Conservation (phyloP, 371 early-diverging fungal species). For the Capillidium rhysosporum region DNA sequence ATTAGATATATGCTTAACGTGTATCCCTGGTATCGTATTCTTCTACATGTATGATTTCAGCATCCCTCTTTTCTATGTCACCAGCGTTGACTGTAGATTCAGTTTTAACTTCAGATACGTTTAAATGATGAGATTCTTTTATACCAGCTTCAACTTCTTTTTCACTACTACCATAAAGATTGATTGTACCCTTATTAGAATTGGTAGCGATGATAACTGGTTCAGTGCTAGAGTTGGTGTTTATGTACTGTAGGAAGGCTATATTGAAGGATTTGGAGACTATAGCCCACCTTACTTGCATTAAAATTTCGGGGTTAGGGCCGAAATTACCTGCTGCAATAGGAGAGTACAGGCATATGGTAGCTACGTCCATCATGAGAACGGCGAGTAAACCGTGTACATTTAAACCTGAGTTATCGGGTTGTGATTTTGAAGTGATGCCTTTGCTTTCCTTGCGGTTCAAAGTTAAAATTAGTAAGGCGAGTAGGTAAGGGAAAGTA, state of each 20-base stretch:
- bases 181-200: too few species aligned
- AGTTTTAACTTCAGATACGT: too few species aligned
- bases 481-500: neutral
- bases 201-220: too few species aligned
- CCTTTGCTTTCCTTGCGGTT: neutral
- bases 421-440: neutral
- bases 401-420: neutral
- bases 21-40: too few species aligned
- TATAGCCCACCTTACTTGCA: neutral
- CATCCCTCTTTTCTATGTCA: too few species aligned
- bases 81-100: too few species aligned
- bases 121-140: too few species aligned
- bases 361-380: neutral
- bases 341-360: neutral
- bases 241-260: neutral
- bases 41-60: too few species aligned
- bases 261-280: neutral
- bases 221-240: neutral
- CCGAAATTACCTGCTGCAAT: neutral
- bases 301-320: neutral
- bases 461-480: neutral
- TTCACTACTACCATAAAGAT: too few species aligned
- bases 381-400: neutral
- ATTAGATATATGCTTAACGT: too few species aligned
- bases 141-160: too few species aligned